phyloP scores from a whole-genome alignment of 2,329 filamentous ascomycete species.

The Knufia petricola region DNA sequence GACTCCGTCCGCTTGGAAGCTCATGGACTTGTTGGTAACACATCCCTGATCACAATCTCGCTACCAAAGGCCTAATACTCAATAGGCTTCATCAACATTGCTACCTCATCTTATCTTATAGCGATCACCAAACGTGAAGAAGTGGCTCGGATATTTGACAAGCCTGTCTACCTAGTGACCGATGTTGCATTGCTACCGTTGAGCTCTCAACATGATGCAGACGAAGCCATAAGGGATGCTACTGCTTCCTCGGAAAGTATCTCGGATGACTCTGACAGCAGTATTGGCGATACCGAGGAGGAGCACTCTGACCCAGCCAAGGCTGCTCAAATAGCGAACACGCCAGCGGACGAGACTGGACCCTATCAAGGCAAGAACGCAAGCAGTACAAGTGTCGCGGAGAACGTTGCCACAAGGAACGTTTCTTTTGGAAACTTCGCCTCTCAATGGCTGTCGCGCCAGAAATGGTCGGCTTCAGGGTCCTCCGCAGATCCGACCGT shows the following conservation, averaged over 20 bases:
- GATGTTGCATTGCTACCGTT: slow-evolving; percentile 87
- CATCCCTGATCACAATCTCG: neutral
- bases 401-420: slow-evolving; percentile 76
- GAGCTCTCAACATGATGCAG: slow-evolving; percentile 63
- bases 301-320: slow-evolving; percentile 21
- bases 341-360: slow-evolving; percentile 24
- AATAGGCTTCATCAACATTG: slow-evolving; percentile 72
- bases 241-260: slow-evolving; percentile 7
- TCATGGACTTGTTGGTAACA: slow-evolving; percentile 49
- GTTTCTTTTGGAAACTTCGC: slow-evolving; percentile 85
- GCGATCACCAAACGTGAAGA: slow-evolving; percentile 78
- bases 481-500: neutral
- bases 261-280: slow-evolving; percentile 21
- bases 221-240: slow-evolving; percentile 52
- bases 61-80: slow-evolving; percentile 12
- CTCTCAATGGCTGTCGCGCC: slow-evolving; percentile 79
- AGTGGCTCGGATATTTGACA: slow-evolving; percentile 76
- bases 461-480: slow-evolving; percentile 50
- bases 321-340: slow-evolving; percentile 21
- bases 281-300: slow-evolving; percentile 25
- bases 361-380: slow-evolving; percentile 24
- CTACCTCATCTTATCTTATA: slow-evolving; percentile 72
- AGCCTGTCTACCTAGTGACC: slow-evolving; percentile 75
- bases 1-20: slow-evolving; percentile 36
- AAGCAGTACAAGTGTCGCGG: slow-evolving; percentile 57